Conservation (phyloP, 768 basidiomycete genomes). For the Mycena polygramma region DNA sequence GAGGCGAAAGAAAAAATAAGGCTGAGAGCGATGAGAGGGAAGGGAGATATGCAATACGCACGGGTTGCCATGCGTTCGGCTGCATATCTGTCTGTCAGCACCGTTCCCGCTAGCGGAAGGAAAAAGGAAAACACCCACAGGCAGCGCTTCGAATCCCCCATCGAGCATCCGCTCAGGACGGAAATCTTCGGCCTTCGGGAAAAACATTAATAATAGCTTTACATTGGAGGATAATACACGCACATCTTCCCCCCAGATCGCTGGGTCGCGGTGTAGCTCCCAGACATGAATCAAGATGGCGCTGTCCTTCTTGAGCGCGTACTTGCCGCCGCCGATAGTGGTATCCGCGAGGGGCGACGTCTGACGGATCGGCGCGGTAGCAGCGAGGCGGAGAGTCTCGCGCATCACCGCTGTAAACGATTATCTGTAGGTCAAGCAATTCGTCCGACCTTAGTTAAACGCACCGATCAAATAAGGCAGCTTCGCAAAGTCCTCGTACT, state of each 20-base stretch:
- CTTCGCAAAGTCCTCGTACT: constrained; percentile 56
- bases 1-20: constrained; percentile 32
- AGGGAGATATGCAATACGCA: constrained; percentile 40
- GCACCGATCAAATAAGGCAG: constrained; percentile 58
- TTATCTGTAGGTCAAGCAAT: too few relatives aligned
- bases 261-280: constrained; percentile 54
- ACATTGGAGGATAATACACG: constrained; percentile 19
- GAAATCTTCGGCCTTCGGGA: constrained; percentile 59
- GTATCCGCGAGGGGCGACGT: constrained; percentile 53
- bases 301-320: constrained; percentile 51
- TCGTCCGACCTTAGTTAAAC: neutral
- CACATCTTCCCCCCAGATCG: constrained; percentile 64
- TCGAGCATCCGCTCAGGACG: constrained; percentile 64
- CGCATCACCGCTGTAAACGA: constrained; percentile 50
- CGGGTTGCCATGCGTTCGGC: constrained; percentile 61
- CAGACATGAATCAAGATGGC: constrained; percentile 46
- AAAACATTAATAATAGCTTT: neutral
- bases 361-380: constrained; percentile 53
- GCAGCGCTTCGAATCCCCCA: constrained; percentile 61
- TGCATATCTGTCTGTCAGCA: too few relatives aligned
- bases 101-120: too few relatives aligned
- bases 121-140: constrained; percentile 42
- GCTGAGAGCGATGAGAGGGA: too few relatives aligned
- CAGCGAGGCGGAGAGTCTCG: constrained; percentile 54
- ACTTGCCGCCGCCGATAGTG: constrained; percentile 53